Evolutionary conservation across 805 yeast species (phyloP).

Genomic region (Monosporozyma unispora): DNA sequence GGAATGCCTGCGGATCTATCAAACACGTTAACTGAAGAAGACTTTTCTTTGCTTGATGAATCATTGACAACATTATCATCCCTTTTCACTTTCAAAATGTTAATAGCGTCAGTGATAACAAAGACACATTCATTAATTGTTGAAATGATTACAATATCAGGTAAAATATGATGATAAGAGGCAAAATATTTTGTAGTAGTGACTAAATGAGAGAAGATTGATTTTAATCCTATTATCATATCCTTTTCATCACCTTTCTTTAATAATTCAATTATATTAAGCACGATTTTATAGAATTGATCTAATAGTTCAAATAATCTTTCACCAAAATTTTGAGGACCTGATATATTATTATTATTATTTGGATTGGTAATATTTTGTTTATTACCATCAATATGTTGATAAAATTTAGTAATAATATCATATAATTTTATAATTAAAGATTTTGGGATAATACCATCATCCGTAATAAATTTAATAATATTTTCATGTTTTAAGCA

Average conservation of each 20-base stretch:
- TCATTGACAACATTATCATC: not conserved
- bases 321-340: slow-evolving; percentile 3
- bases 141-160: slow-evolving; percentile 60
- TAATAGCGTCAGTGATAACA: slow-evolving; percentile 49
- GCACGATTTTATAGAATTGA: slow-evolving; percentile 9
- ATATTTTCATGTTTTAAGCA: slow-evolving; percentile 4
- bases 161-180: slow-evolving; percentile 52
- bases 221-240: slow-evolving; percentile 39
- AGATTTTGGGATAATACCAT: slow-evolving; percentile 15
- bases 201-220: slow-evolving; percentile 63
- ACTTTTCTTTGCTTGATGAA: not conserved
- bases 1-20: not conserved
- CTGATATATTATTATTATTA: not conserved
- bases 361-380: not conserved
- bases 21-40: not conserved
- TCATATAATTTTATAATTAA: slow-evolving; percentile 4
- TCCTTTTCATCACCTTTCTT: slow-evolving; percentile 24
- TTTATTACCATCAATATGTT: not conserved
- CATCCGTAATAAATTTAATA: slow-evolving; percentile 9
- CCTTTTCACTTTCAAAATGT: slow-evolving; percentile 16
- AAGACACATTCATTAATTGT: slow-evolving; percentile 68
- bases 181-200: slow-evolving; percentile 70
- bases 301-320: slow-evolving; percentile 14
- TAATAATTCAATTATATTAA: not conserved
- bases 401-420: not conserved